phyloP scores from a whole-genome alignment of 1,284 basidiomycete genomes.

The Serendipita sp. region DNA sequence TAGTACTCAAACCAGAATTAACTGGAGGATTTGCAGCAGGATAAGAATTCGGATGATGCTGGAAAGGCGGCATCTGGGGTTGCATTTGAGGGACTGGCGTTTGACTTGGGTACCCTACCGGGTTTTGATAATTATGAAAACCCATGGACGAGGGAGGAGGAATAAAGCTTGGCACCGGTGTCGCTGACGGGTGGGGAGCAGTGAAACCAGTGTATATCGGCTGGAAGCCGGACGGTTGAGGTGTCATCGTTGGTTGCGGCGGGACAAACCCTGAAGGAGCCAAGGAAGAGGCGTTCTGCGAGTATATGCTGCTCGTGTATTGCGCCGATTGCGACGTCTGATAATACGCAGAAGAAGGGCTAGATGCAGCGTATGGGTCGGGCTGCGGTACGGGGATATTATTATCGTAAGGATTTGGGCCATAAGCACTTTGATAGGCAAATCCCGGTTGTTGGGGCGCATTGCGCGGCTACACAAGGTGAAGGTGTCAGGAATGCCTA shows the following conservation, averaged over 20 bases:
- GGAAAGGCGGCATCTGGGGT: constrained; percentile 9
- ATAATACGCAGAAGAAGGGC: background rate
- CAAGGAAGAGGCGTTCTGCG: background rate
- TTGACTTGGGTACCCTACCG: background rate
- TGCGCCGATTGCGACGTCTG: background rate
- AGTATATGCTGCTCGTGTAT: background rate
- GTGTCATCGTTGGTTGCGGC: constrained; percentile 6
- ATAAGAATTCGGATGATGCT: constrained; percentile 10
- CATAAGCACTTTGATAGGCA: constrained; percentile 12
- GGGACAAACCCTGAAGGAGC: constrained; percentile 7
- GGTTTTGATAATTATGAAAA: background rate
- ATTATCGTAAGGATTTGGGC: constrained; percentile 9
- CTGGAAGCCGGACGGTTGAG: constrained; percentile 9
- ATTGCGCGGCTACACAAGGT: constrained; percentile 4
- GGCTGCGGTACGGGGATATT: background rate
- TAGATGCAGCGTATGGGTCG: background rate
- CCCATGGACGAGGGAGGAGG: constrained; percentile 4
- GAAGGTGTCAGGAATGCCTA: constrained; percentile 6
- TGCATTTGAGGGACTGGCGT: constrained; percentile 1
- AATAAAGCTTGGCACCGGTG: background rate
- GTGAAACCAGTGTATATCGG: background rate
- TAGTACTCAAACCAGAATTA: constrained; percentile 20
- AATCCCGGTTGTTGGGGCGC: constrained; percentile 6
- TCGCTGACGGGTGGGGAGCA: background rate
- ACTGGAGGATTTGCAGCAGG: constrained; percentile 7